These are phyloP conservation scores for Pilasporangium apinafurcum DNA, from an alignment of 352 stramenopile genomes.

Conservation along the genomic window DNA sequence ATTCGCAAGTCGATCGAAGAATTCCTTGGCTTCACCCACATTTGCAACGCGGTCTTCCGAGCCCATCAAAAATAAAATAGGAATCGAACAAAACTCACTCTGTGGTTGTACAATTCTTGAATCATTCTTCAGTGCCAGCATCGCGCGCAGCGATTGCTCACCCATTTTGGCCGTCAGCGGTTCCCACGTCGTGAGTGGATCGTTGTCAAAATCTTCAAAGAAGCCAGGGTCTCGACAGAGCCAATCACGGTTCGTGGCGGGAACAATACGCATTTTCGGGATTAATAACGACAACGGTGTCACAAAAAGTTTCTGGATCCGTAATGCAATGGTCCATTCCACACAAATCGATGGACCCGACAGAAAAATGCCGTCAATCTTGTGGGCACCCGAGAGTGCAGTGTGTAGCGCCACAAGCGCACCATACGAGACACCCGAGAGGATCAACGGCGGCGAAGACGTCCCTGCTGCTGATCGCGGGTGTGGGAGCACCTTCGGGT, in stretches of 20 bases:
- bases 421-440: constrained; percentile 68
- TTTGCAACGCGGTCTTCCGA: constrained; percentile 44
- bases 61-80: constrained; percentile 30
- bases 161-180: constrained; percentile 44
- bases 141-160: constrained; percentile 23
- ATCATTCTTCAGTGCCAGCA: constrained; percentile 22
- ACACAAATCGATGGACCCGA: constrained; percentile 52
- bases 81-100: constrained; percentile 18
- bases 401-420: constrained; percentile 53
- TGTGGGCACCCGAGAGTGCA: constrained; percentile 33
- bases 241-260: constrained; percentile 14
- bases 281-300: constrained; percentile 11
- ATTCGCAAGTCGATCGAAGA: constrained; percentile 28
- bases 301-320: constrained; percentile 9
- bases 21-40: constrained; percentile 28
- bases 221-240: constrained; percentile 18
- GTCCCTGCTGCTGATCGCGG: constrained; percentile 2
- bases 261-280: constrained; percentile 19
- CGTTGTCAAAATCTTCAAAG: constrained; percentile 18
- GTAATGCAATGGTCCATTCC: constrained; percentile 31
- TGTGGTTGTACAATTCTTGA: constrained; percentile 16
- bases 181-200: constrained; percentile 21
- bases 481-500: constrained; percentile 25
- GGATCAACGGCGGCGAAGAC: constrained; percentile 17
- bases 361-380: constrained; percentile 40